Percentiles rank a stretch among this genome's conserved stretches.
Conservation (phyloP, 441 rosid species). For the Hypseocharis bilobata region DNA sequence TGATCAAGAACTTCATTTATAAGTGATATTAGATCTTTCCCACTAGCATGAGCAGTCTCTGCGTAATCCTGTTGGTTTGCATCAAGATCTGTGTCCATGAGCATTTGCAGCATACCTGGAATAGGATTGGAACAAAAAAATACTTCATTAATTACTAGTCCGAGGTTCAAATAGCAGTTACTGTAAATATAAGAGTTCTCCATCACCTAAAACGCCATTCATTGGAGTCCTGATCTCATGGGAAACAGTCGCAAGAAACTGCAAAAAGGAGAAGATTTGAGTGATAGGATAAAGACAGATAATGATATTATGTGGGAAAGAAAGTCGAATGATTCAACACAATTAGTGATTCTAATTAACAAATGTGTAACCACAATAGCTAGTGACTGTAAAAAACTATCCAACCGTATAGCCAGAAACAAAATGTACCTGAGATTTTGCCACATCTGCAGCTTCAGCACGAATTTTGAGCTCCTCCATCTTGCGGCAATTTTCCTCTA, state of each 20-base stretch:
- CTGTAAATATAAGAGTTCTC: constrained; percentile 12
- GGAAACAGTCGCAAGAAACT: constrained; percentile 95
- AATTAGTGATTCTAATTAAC: background rate
- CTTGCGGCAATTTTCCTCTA: constrained; percentile 57
- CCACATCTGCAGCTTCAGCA: constrained; percentile 96
- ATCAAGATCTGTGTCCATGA: constrained; percentile 81
- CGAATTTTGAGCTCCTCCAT: constrained; percentile 79
- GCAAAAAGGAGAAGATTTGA: constrained; percentile 28
- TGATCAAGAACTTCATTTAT: constrained; percentile 92
- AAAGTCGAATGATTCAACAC: background rate
- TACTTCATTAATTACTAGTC: constrained; percentile 13
- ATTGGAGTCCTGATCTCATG: constrained; percentile 96
- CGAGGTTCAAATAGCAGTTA: constrained; percentile 12
- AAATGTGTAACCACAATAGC: background rate
- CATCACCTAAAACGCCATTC: constrained; percentile 89
- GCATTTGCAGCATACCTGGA: constrained; percentile 86
- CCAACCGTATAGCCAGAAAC: constrained; percentile 15
- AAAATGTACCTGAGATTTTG: constrained; percentile 77
- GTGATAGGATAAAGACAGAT: background rate
- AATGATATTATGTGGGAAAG: background rate
- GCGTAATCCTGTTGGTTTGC: constrained; percentile 68
- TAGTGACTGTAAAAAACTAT: background rate
- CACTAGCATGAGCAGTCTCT: constrained; percentile 78
- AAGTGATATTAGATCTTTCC: constrained; percentile 68
- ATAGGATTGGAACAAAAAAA: constrained; percentile 19